Conservation (phyloP, 441 rosid species). For the Pelargonium myrrhifolium region DNA sequence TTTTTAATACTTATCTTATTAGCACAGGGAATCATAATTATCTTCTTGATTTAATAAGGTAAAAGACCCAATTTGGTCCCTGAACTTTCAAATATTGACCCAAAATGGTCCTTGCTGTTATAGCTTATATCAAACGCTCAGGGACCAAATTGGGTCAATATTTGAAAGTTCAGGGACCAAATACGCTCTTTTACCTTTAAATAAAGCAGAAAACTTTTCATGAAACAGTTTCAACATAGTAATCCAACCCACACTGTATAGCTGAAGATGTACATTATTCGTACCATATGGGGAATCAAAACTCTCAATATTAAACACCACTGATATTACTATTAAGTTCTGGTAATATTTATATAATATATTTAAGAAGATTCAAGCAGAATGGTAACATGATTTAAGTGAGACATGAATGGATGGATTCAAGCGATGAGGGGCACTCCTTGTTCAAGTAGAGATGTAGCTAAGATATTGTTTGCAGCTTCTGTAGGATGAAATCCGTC, state of each 20-base stretch:
- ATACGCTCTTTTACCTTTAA: no score
- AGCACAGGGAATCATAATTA: neutral
- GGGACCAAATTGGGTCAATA: no score
- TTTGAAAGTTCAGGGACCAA: no score
- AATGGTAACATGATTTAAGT: slow-evolving; percentile 8
- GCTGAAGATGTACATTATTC: slow-evolving; percentile 2
- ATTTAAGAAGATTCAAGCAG: slow-evolving; percentile 18
- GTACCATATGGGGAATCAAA: slow-evolving; percentile 1
- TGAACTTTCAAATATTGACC: no score
- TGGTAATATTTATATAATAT: slow-evolving; percentile 9
- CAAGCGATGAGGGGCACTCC: slow-evolving; percentile 73
- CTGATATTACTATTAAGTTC: slow-evolving; percentile 12
- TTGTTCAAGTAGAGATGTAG: slow-evolving; percentile 55
- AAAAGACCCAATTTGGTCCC: no score
- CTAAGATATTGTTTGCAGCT: slow-evolving; percentile 74
- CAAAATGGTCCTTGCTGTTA: no score
- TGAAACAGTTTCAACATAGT: neutral
- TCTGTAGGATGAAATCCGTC: slow-evolving; percentile 93
- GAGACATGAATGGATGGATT: slow-evolving; percentile 25
- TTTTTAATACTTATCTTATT: no score
- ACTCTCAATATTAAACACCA: slow-evolving; percentile 6
- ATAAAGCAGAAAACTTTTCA: slow-evolving; percentile 5
- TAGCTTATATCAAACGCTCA: no score
- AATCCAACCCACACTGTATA: slow-evolving; percentile 1
- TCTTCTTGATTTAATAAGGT: slow-evolving; percentile 12